These are phyloP conservation scores for Aspergillus transmontanensis DNA, from an alignment of 2,329 filamentous ascomycete genomes.

Conservation along the genomic window DNA sequence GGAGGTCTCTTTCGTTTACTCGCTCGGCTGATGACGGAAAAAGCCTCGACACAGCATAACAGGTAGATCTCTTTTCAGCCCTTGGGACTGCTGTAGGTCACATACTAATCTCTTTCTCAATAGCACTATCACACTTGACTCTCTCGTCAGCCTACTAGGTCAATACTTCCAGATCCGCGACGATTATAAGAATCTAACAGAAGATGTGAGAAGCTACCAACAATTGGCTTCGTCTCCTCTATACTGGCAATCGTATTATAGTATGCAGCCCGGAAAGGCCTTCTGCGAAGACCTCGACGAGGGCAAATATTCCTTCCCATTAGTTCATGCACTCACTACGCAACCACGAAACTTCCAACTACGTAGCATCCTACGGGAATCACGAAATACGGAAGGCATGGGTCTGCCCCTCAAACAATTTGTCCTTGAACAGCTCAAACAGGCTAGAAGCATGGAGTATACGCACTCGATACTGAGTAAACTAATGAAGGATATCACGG, in stretches of 20 bases:
- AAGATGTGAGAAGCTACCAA: constrained; percentile 19
- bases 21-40: no score
- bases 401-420: not conserved
- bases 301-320: constrained; percentile 88
- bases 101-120: no score
- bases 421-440: not conserved
- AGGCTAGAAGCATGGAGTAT: constrained; percentile 5
- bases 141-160: no score
- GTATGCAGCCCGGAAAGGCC: constrained; percentile 74
- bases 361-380: constrained; percentile 1
- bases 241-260: constrained; percentile 34
- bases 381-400: not conserved
- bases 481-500: constrained; percentile 6
- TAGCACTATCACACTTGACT: no score
- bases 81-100: no score
- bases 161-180: constrained; percentile 6
- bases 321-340: constrained; percentile 65
- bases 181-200: constrained; percentile 5
- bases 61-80: no score
- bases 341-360: not conserved
- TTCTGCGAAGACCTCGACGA: constrained; percentile 63
- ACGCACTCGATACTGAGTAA: not conserved
- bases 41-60: no score
- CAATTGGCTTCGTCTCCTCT: not conserved
- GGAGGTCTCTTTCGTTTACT: no score